Base-by-base conservation (phyloP, 2,329 filamentous ascomycete genomes). In the Ophiognomonia clavigignenti-juglandacearum region DNA sequence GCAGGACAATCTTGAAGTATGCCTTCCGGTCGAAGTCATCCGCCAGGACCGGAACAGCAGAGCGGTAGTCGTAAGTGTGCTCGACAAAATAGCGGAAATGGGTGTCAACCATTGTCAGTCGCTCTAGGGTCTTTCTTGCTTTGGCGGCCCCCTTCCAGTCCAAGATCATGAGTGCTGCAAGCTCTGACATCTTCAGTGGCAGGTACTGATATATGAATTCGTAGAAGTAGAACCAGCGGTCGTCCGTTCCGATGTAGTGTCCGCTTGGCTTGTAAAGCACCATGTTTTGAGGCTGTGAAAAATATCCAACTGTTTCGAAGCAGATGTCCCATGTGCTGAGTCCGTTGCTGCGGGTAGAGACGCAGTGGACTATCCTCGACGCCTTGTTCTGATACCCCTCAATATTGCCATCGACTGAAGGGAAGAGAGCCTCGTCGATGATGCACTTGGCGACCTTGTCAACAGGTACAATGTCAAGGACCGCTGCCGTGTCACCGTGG, bases 391-490 rank as follows among this genome's bases (percentile, higher is more conserved):
- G n/a, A 18, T 45, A 36, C 16, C 24, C 23, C 4, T 36, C n/a
- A 6, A n/a, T 2, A 18, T 24, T 45, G 22, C 43, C 43, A n/a
- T 45, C 38, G 6, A n/a, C 9, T n/a, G 43, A 20, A n/a, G 34
- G 18, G 8, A 23, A 16, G 6, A 51, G 19, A 11, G 45, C 39
- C 29, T 53, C 51, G 11, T 39, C 32, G 27, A 53, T 49, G 7
- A 53, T 31, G 20, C 51, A 49, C 18, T 39, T 37, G 18, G 48
- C 51, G n/a, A 53, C 51, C 7, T 39, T 27, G 37, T 53, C 51
- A 6, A 53, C 51, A 8, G 51, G 51, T 14, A 53, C 39, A 22
- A 53, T 45, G 20, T 53, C 51, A 6, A 53, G 37, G 3, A 50
- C 35, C 7, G 39, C 37, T 10, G 34, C 37, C 18, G 44, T 39